Evolutionary conservation across 208 protist genomes (phyloP).

Genomic region (Trypanosoma melophagium): DNA sequence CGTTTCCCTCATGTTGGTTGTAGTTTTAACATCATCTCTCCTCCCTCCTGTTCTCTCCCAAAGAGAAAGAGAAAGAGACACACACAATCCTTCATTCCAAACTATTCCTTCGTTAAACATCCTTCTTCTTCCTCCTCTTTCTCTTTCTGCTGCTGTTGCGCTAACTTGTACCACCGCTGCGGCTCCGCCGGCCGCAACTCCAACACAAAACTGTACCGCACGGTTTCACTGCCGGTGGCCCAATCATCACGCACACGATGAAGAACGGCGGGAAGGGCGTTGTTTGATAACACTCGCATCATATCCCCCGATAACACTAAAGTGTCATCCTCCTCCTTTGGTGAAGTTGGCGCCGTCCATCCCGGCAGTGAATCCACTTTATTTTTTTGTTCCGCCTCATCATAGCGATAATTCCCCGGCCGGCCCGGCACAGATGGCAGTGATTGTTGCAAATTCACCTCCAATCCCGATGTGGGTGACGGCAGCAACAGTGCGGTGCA

Average conservation of each 20-base stretch:
- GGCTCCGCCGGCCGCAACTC: constrained; percentile 54
- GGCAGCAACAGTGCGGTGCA: constrained; percentile 50
- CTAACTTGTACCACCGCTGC: constrained; percentile 34
- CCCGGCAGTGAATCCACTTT: constrained; percentile 8
- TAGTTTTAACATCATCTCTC: too few species aligned
- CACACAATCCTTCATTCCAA: too few species aligned
- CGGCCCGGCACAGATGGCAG: not conserved
- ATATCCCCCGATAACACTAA: constrained; percentile 45
- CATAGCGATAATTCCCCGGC: constrained; percentile 3
- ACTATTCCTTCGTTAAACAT: too few species aligned
- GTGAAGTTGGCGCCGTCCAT: constrained; percentile 14
- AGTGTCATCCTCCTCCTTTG: constrained; percentile 17
- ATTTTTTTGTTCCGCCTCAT: not conserved
- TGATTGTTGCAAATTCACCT: constrained; percentile 36
- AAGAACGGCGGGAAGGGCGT: constrained; percentile 40
- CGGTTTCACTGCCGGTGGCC: constrained; percentile 17
- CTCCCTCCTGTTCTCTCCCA: too few species aligned
- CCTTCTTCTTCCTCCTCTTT: too few species aligned
- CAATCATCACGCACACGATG: constrained; percentile 65
- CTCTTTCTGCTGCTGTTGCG: constrained; percentile 39
- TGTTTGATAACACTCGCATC: constrained; percentile 40
- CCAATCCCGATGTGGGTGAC: constrained; percentile 52
- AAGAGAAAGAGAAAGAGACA: too few species aligned
- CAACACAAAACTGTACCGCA: constrained; percentile 67
- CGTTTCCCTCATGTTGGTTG: too few species aligned